Percentiles rank a stretch among this genome's conserved stretches.
phyloP scores from a whole-genome alignment of 2,329 filamentous ascomycete species.

The Xylariaceae sp. region DNA sequence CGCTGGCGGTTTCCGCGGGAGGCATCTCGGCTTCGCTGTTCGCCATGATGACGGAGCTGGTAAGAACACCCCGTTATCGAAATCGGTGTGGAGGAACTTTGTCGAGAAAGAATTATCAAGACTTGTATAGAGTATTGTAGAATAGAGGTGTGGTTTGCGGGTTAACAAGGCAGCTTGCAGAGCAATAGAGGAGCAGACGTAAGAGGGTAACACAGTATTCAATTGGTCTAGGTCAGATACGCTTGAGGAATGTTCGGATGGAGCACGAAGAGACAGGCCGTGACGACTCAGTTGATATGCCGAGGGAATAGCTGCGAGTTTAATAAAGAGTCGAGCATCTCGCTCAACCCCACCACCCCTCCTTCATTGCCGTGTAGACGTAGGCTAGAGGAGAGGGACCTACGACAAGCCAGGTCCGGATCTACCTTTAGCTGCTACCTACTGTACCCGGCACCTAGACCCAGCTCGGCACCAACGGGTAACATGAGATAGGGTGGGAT shows the following conservation, averaged over 20 bases:
- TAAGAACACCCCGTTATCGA: too few species aligned
- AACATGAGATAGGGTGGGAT: background rate
- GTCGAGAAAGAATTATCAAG: too few species aligned
- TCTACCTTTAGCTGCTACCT: too few species aligned
- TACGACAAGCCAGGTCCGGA: conserved; percentile 2
- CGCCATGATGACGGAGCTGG: conserved; percentile 38
- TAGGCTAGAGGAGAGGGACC: too few species aligned
- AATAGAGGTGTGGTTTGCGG: conserved; percentile 1
- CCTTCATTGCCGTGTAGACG: background rate
- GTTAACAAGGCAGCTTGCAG: background rate
- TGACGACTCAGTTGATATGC: conserved; percentile 27
- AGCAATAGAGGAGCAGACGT: conserved; percentile 14
- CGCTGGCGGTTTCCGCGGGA: conserved; percentile 69
- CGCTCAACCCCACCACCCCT: conserved; percentile 11
- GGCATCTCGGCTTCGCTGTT: conserved; percentile 30
- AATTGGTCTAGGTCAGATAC: conserved; percentile 8
- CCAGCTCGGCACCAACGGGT: conserved; percentile 24
- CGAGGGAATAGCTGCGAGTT: conserved; percentile 29
- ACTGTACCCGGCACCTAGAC: too few species aligned
- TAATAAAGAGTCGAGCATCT: conserved; percentile 17
- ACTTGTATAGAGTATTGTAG: conserved; percentile 1
- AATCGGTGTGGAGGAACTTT: too few species aligned
- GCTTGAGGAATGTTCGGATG: conserved; percentile 14
- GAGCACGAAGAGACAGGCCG: too few species aligned
- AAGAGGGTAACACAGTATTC: conserved; percentile 8